Base-by-base conservation (phyloP, 208 protist species). In the Trypanosoma conorhini region DNA sequence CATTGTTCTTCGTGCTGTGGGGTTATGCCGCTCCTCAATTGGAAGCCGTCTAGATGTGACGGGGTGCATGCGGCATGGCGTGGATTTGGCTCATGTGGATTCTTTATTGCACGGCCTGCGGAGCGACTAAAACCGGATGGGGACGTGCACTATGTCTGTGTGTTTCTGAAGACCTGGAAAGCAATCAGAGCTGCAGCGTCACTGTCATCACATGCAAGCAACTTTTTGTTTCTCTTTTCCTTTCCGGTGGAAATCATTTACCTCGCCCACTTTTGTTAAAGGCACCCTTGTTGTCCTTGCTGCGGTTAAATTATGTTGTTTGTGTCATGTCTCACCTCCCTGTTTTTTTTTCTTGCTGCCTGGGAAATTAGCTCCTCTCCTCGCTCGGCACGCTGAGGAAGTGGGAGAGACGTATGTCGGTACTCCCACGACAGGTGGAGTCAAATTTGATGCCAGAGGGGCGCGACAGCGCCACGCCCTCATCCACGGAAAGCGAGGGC, bases 11-110 rank as follows among this genome's bases (percentile, higher is more conserved):
- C 87, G 79, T 65, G 76, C 83, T 10, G 69, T 85, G 26, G 79
- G 64, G 4, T 72, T 93, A 13, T 93, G 81, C 67, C 76, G 67
- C 12, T 88, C 85, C 12, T 79, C 88, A 2, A 75, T 86, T 12
- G 82, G 74, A 59, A 87, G 81, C 71, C 79, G 85, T 30, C 75
- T 91, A 50, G 85, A 90, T 63, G 33, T 93, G 15, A 77, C 74
- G 4, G 87, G 87, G 1, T 26, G 69, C 17, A 62, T 80, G 31
- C 75, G 82, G n/a, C 58, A 61, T 31, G 84, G 82, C 15, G 72
- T 79, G 5, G 72, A 85, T 31, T 80, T 92, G 79, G 68, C 65
- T 7, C 75, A 86, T 50, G 74, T 85, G 44, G 69, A 72, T 26
- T 71, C 76, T n/a, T 68, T 91, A 28, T 81, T 89, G 33, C 64